phyloP scores from a whole-genome alignment of 139 green algal genomes.

The Protoeuglena noctilucae region DNA sequence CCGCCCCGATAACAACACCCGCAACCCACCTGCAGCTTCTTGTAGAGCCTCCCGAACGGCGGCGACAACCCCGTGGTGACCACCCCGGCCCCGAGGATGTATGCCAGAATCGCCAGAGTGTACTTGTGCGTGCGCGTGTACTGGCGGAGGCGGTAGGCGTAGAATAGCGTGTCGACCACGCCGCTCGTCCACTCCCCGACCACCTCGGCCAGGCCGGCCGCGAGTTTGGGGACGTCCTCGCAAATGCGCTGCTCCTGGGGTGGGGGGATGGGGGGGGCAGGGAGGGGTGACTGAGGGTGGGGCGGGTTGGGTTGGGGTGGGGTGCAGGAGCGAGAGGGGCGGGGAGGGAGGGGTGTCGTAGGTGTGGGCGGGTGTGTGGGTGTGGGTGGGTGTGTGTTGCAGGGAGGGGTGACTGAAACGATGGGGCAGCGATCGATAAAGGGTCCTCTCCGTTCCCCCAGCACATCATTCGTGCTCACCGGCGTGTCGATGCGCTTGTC shows the following conservation, averaged over 20 bases:
- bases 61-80: slow-evolving; percentile 25
- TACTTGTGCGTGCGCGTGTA: slow-evolving; percentile 50
- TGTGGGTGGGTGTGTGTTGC: no score
- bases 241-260: slow-evolving; percentile 56
- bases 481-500: slow-evolving; percentile 33
- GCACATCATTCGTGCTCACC: no score
- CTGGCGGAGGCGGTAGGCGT: slow-evolving; percentile 25
- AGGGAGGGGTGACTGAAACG: no score
- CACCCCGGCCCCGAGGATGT: slow-evolving; percentile 33
- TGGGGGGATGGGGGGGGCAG: no score
- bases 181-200: slow-evolving; percentile 24
- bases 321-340: no score
- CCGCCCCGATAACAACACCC: no score
- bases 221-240: slow-evolving; percentile 49
- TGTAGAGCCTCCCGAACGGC: slow-evolving; percentile 43
- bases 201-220: slow-evolving; percentile 25
- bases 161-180: slow-evolving; percentile 40
- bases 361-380: no score
- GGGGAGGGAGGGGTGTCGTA: no score
- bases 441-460: no score
- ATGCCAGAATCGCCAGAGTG: slow-evolving; percentile 37
- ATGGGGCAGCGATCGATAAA: no score
- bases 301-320: no score
- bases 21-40: slow-evolving; percentile 26
- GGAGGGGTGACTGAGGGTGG: no score